These are phyloP conservation scores for Apium graveolens DNA, from an alignment of 129 eudicot species.

Conservation along the genomic window DNA sequence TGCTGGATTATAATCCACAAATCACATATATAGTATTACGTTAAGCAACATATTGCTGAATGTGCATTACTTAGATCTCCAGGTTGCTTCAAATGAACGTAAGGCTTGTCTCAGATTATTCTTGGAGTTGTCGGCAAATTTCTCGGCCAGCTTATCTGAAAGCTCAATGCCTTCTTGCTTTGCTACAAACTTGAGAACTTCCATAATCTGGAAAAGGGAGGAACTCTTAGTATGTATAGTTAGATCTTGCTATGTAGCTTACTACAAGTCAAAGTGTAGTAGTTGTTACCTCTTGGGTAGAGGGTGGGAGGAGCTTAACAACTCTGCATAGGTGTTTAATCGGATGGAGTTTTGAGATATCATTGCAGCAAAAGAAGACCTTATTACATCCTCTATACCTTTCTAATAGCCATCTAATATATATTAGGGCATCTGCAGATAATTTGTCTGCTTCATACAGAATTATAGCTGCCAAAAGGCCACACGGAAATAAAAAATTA, in stretches of 20 bases:
- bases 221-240: neutral
- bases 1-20: neutral
- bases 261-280: neutral
- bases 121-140: constrained; percentile 34
- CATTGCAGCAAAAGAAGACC: constrained; percentile 39
- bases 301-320: constrained; percentile 33
- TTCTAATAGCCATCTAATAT: constrained; percentile 32
- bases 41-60: neutral
- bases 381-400: constrained; percentile 29
- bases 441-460: constrained; percentile 40
- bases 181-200: constrained; percentile 31
- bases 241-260: neutral
- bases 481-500: neutral
- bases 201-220: constrained; percentile 16
- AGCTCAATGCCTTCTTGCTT: constrained; percentile 23
- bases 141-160: constrained; percentile 30
- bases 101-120: constrained; percentile 41
- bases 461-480: constrained; percentile 22
- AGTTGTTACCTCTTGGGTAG: constrained; percentile 25
- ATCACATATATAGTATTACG: neutral
- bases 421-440: constrained; percentile 27
- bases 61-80: constrained; percentile 29
- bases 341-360: constrained; percentile 24
- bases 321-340: constrained; percentile 25
- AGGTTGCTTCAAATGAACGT: constrained; percentile 42